Percentiles rank a stretch among this genome's conserved stretches.
Evolutionary conservation across 768 basidiomycete genomes (phyloP).

Genomic region (Ephemerocybe angulata): DNA sequence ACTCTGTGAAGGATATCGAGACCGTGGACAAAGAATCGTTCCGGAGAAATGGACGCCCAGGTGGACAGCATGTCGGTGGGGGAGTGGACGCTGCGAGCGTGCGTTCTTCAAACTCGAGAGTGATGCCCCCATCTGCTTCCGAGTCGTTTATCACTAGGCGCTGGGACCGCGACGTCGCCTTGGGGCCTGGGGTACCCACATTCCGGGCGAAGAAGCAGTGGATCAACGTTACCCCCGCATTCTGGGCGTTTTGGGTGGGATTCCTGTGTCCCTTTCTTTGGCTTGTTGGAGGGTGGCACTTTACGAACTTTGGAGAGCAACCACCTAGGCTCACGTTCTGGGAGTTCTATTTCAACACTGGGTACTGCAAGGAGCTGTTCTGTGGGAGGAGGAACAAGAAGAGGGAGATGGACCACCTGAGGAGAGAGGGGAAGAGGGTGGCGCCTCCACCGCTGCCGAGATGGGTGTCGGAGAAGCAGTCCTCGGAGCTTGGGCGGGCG

Average conservation of each 20-base stretch:
- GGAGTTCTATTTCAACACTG: slow-evolving; percentile 43
- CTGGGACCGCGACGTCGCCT: slow-evolving; percentile 43
- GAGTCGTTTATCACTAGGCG: slow-evolving; percentile 52
- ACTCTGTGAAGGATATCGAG: background rate
- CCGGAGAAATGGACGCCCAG: background rate
- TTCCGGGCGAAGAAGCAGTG: slow-evolving; percentile 34
- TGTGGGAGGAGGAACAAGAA: slow-evolving; percentile 14
- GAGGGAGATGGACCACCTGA: slow-evolving; percentile 14
- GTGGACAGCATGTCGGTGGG: background rate
- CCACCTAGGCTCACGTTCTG: slow-evolving; percentile 41
- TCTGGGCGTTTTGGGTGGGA: slow-evolving; percentile 72
- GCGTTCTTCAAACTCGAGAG: slow-evolving; percentile 2
- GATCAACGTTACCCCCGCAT: slow-evolving; percentile 38
- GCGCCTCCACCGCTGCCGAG: slow-evolving; percentile 33
- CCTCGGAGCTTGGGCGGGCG: slow-evolving; percentile 40
- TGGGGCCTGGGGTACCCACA: slow-evolving; percentile 28
- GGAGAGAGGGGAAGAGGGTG: slow-evolving; percentile 22
- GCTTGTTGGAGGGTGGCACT: slow-evolving; percentile 75
- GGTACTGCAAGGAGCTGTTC: slow-evolving; percentile 35
- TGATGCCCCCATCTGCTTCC: slow-evolving; percentile 30
- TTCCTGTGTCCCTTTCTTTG: slow-evolving; percentile 72
- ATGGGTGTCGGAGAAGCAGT: slow-evolving; percentile 43
- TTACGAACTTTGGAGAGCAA: slow-evolving; percentile 45
- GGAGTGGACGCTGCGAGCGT: background rate
- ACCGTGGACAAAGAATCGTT: background rate